Evolutionary conservation across 257 asterid species (phyloP), one percentile per base, ranked within the genome.

Genomic region (Rhazya stricta): DNA sequence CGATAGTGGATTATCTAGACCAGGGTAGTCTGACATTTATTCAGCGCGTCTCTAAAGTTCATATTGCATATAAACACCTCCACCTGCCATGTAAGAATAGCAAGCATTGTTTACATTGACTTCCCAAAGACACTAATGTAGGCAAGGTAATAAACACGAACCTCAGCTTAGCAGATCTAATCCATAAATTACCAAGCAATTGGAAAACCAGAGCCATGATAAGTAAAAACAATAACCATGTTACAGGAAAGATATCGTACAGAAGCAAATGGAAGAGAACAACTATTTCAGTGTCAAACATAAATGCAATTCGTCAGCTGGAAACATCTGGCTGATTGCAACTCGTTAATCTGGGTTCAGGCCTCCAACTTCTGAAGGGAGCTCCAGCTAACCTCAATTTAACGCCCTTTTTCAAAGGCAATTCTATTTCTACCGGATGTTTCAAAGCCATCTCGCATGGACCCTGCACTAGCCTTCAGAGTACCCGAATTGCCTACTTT

Each of bases 401-500:
- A 82, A 48, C 79, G 88, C 67, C 88, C 86, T 68, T 72, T 82
- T 32, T 82, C 88, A 36, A 82, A 85, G 41, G 70, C 81, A 80
- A 85, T 76, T 12, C 86, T 83, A 42, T 78, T 68, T 82, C 88
- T 78, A 66, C 83, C 69, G 3, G 88, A 85, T 70, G 79, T 77
- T 76, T 79, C 86, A 73, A 36, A 70, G 54, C 84, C 86, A 82
- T 85, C 86, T 74, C 85, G 80, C 50, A 79, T 82, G 61, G 88
- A 82, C 32, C 88, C 88, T 45, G 85, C 88, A 78, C 80, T 82
- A 27, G 86, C 86, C 79, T 78, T 85, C 88, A 85, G 81, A 12
- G 86, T 82, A 29, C 88, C 85, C 19, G 83, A 86, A 46, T 87
- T 83, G 51, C 98, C 99, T 57, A 88, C 83, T 70, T 85, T 92